phyloP scores from a whole-genome alignment of 2,329 filamentous ascomycete species.

The Pestalotiopsis sp. region DNA sequence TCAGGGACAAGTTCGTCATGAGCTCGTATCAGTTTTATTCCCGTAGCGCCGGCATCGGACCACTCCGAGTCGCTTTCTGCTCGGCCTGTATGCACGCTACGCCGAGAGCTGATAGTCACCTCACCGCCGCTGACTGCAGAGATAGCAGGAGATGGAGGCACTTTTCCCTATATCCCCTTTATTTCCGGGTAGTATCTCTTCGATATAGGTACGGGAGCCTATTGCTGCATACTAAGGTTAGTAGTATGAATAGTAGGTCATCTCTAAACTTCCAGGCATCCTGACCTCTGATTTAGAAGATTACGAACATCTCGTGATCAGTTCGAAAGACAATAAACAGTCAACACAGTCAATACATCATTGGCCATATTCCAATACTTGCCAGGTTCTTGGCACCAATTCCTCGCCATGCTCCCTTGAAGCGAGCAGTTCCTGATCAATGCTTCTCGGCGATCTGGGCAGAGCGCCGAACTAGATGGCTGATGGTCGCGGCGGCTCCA shows the following conservation, averaged over 20 bases:
- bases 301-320: too few relatives aligned
- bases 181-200: neutral
- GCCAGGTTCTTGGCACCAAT: neutral
- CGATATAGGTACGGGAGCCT: neutral
- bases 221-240: too few relatives aligned
- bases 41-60: slow-evolving; percentile 8
- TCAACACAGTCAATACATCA: neutral
- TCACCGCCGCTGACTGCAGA: neutral
- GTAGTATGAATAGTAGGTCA: too few relatives aligned
- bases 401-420: neutral
- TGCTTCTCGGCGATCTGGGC: neutral
- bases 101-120: neutral
- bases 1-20: neutral
- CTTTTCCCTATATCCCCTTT: neutral
- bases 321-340: neutral
- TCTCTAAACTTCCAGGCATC: too few relatives aligned
- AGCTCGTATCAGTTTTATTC: neutral
- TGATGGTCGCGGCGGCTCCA: neutral
- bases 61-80: neutral
- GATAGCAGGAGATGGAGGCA: neutral
- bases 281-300: too few relatives aligned
- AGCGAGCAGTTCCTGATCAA: neutral
- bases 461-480: neutral
- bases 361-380: neutral
- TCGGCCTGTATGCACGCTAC: neutral